These are phyloP conservation scores for Penicillium sp. DNA, from an alignment of 2,329 filamentous ascomycete species.

Conservation along the genomic window DNA sequence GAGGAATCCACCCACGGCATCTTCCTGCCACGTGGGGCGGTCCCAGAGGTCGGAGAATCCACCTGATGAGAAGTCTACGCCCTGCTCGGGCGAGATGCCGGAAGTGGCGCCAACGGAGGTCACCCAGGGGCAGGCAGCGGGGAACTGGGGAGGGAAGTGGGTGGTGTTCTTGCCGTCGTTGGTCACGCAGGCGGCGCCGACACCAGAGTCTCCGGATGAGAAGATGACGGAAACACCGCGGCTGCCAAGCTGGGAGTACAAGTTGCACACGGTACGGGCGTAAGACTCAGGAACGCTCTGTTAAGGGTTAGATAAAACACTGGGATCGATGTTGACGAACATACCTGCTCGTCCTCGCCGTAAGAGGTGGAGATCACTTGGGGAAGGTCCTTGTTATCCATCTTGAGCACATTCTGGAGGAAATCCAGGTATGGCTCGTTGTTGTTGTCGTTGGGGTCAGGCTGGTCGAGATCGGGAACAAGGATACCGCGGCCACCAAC, in stretches of 20 bases:
- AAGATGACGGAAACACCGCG: constrained; percentile 53
- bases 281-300: constrained; percentile 39
- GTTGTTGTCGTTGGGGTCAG: constrained; percentile 40
- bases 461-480: constrained; percentile 52
- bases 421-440: constrained; percentile 51
- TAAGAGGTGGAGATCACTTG: constrained; percentile 46
- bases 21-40: constrained; percentile 34
- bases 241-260: constrained; percentile 53
- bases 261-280: constrained; percentile 42
- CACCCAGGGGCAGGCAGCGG: constrained; percentile 40
- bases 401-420: constrained; percentile 34
- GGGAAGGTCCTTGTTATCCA: constrained; percentile 30
- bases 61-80: constrained; percentile 43
- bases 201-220: constrained; percentile 53
- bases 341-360: constrained; percentile 43
- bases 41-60: constrained; percentile 45
- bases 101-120: constrained; percentile 47
- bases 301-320: constrained; percentile 5
- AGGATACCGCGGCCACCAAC: constrained; percentile 49
- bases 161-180: constrained; percentile 39
- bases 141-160: constrained; percentile 47
- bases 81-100: constrained; percentile 39
- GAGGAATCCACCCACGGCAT: constrained; percentile 40
- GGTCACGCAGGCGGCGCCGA: constrained; percentile 38
- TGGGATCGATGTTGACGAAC: not conserved